Conservation (phyloP, 202 grass and related monocot species). For the Zoysia matrella region DNA sequence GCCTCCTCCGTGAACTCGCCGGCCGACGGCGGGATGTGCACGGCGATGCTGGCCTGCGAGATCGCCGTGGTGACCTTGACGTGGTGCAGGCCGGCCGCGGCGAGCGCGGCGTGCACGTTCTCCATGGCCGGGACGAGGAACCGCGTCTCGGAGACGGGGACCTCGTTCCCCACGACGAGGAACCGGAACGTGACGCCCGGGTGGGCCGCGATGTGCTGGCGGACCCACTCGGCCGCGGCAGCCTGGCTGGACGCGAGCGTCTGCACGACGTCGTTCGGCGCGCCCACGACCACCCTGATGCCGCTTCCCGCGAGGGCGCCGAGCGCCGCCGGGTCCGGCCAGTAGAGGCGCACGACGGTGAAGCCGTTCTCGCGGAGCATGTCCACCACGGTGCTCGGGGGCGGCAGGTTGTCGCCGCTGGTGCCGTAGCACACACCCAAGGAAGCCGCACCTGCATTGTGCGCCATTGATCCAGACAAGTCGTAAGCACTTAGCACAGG, state of each 20-base stretch:
- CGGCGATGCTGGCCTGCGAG: too few relatives aligned
- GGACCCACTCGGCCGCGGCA: too few relatives aligned
- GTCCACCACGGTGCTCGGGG: not conserved
- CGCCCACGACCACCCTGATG: constrained; percentile 60
- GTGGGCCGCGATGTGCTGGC: too few relatives aligned
- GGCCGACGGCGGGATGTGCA: too few relatives aligned
- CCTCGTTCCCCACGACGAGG: too few relatives aligned
- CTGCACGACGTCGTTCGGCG: constrained; percentile 44
- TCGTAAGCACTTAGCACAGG: not conserved
- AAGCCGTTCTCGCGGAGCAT: too few relatives aligned
- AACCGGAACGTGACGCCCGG: too few relatives aligned
- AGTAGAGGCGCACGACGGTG: too few relatives aligned
- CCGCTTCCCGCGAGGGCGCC: constrained; percentile 41
- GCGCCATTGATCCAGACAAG: not conserved
- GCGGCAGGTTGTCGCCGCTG: constrained; percentile 68
- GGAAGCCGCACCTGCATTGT: constrained; percentile 46
- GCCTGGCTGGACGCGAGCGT: not conserved
- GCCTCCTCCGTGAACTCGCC: too few relatives aligned
- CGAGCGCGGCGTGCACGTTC: constrained; percentile 55
- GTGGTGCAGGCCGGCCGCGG: not conserved
- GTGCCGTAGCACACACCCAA: constrained; percentile 80
- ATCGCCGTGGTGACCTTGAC: too few relatives aligned
- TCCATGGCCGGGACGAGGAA: constrained; percentile 72
- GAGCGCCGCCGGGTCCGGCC: too few relatives aligned
- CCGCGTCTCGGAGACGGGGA: not conserved